Percentiles rank a stretch among this genome's conserved stretches.
Conservation (phyloP, 2,329 filamentous ascomycete genomes). For the Colletotrichum lini region DNA sequence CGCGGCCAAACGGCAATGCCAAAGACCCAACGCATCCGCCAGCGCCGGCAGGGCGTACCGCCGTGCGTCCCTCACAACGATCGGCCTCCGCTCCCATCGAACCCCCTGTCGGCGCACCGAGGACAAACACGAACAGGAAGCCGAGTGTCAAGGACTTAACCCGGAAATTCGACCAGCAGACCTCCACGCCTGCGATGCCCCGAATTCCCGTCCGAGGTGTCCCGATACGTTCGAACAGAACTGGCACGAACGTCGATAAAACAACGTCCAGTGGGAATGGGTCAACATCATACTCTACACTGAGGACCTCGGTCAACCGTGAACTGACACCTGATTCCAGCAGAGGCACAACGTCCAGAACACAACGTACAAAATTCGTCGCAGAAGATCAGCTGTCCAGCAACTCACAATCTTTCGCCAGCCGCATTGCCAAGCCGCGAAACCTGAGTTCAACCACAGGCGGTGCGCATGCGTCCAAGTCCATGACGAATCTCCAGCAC, state of each 20-base stretch:
- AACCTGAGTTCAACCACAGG: constrained; percentile 46
- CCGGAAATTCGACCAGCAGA: constrained; percentile 80
- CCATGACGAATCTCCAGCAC: constrained; percentile 52
- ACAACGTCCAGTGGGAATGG: constrained; percentile 36
- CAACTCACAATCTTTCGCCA: constrained; percentile 72
- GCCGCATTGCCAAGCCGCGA: constrained; percentile 70
- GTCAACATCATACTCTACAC: constrained; percentile 57
- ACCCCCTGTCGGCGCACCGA: constrained; percentile 54
- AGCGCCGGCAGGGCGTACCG: constrained; percentile 56
- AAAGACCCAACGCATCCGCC: constrained; percentile 63
- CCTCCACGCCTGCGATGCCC: constrained; percentile 53
- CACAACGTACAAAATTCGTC: constrained; percentile 63
- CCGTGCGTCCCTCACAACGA: constrained; percentile 61
- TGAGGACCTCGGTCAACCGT: constrained; percentile 55
- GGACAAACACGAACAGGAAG: constrained; percentile 57
- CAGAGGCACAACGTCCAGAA: constrained; percentile 34
- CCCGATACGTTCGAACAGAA: constrained; percentile 55
- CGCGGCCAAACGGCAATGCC: constrained; percentile 67
- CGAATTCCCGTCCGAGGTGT: constrained; percentile 54
- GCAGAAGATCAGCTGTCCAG: constrained; percentile 67
- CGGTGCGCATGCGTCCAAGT: constrained; percentile 53
- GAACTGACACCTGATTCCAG: constrained; percentile 48
- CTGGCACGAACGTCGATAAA: constrained; percentile 50
- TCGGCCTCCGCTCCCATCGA: constrained; percentile 71
- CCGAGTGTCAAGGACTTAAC: constrained; percentile 86